A percentile compares a stretch with the other conserved stretches of the same genome.
Conservation (phyloP, 345 rosid species). For the Citrus sp. region DNA sequence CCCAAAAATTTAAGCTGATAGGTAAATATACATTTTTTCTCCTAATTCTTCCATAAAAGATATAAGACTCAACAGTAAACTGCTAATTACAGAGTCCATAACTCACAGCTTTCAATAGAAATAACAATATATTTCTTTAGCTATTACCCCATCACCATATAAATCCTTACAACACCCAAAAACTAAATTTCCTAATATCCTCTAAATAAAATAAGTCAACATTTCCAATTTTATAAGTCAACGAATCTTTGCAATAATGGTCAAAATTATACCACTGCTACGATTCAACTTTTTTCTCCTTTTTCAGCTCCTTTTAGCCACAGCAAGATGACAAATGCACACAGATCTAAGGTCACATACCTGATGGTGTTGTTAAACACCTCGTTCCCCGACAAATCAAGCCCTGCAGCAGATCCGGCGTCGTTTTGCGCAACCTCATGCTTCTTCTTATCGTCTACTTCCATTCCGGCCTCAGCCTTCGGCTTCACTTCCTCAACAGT, state of each 20-base stretch:
- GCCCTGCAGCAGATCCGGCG: slow-evolving; percentile 31
- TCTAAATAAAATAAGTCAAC: neutral
- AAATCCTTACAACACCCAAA: neutral
- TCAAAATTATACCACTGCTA: neutral
- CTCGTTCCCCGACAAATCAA: slow-evolving; percentile 18
- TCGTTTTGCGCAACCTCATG: slow-evolving; percentile 17
- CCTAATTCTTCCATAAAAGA: too few species aligned
- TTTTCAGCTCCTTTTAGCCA: neutral
- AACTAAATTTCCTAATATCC: neutral
- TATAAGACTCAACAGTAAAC: too few species aligned
- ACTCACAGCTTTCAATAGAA: neutral
- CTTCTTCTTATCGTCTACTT: slow-evolving; percentile 17
- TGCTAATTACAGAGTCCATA: neutral
- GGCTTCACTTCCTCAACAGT: slow-evolving; percentile 11
- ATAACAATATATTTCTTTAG: neutral
- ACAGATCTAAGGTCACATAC: slow-evolving; percentile 12
- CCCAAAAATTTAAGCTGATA: neutral
- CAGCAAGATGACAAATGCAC: neutral
- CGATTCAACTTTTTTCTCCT: neutral
- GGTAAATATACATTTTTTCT: too few species aligned
- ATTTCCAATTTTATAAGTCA: neutral
- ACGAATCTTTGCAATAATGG: neutral
- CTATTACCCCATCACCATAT: too few species aligned
- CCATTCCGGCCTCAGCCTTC: slow-evolving; percentile 19
- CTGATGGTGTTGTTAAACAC: slow-evolving; percentile 8